Evolutionary conservation across 176 grass and related monocot genomes (phyloP).

Genomic region (Luzula sylvatica): DNA sequence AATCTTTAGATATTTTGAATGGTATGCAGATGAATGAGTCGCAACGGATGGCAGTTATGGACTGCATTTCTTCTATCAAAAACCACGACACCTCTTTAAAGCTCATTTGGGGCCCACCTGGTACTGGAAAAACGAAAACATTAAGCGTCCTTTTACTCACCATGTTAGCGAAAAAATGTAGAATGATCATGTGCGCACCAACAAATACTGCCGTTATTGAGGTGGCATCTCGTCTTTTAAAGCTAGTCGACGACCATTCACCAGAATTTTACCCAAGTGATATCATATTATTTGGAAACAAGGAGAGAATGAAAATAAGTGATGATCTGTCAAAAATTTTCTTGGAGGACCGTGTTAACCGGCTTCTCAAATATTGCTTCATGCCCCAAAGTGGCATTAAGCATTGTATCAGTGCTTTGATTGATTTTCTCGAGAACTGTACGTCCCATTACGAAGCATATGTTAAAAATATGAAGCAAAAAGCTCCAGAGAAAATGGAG

Average conservation of each 20-base stretch:
- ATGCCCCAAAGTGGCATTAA: slow-evolving; percentile 31
- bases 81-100: background rate
- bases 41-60: background rate
- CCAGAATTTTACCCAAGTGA: background rate
- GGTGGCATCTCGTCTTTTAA: slow-evolving; percentile 8
- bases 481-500: too few relatives aligned
- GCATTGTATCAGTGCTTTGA: slow-evolving; percentile 26
- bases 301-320: slow-evolving; percentile 24
- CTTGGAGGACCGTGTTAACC: slow-evolving; percentile 21
- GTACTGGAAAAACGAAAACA: background rate
- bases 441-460: slow-evolving; percentile 22
- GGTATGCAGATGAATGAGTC: slow-evolving; percentile 15
- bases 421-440: slow-evolving; percentile 29
- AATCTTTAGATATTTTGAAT: background rate
- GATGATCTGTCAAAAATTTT: slow-evolving; percentile 28
- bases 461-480: background rate
- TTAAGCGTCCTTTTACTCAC: background rate
- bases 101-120: background rate
- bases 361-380: slow-evolving; percentile 29
- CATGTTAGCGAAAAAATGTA: background rate
- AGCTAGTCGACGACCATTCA: background rate
- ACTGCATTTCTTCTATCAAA: background rate
- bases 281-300: slow-evolving; percentile 17
- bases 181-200: slow-evolving; percentile 18
- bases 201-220: slow-evolving; percentile 19